A percentile compares a stretch with the other conserved stretches of the same genome.
Evolutionary conservation across 257 asterid genomes (phyloP).

Genomic region (Scutellaria barbata): DNA sequence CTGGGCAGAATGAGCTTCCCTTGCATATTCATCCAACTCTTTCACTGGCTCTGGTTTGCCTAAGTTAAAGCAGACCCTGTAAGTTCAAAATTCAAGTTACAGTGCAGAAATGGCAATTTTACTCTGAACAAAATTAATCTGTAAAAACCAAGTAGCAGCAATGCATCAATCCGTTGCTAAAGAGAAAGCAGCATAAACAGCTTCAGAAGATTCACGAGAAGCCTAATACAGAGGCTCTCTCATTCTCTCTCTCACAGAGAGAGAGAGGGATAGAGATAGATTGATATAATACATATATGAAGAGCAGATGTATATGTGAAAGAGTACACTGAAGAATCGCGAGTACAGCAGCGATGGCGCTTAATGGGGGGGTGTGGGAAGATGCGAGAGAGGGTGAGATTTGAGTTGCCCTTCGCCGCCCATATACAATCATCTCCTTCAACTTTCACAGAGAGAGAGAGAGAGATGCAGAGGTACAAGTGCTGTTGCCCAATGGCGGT

Average conservation of each 20-base stretch:
- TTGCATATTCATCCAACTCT: constrained; percentile 44
- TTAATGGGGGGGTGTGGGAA: constrained; percentile 30
- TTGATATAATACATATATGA: too few relatives aligned
- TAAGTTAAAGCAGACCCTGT: constrained; percentile 52
- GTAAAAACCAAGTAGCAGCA: background rate
- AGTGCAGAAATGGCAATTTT: constrained; percentile 6
- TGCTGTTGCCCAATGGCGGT: constrained; percentile 52
- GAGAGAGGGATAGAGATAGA: background rate
- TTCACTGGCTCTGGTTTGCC: constrained; percentile 42
- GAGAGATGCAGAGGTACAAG: background rate
- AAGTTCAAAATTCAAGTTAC: constrained; percentile 5
- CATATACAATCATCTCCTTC: constrained; percentile 34
- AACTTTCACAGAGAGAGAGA: constrained; percentile 8
- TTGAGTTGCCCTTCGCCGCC: constrained; percentile 40
- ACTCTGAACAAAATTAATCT: background rate
- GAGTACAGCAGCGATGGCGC: constrained; percentile 40
- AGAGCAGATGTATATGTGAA: too few relatives aligned
- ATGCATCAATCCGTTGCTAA: background rate
- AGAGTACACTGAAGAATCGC: constrained; percentile 43
- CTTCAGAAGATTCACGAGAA: background rate
- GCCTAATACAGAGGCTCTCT: background rate
- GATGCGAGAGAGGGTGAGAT: background rate
- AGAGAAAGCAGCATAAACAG: background rate
- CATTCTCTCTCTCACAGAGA: background rate
- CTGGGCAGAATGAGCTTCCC: constrained; percentile 32